A percentile compares a stretch with the other conserved stretches of the same genome.
Evolutionary conservation across 805 yeast species (phyloP).

Genomic region (Candida dajiaensis): DNA sequence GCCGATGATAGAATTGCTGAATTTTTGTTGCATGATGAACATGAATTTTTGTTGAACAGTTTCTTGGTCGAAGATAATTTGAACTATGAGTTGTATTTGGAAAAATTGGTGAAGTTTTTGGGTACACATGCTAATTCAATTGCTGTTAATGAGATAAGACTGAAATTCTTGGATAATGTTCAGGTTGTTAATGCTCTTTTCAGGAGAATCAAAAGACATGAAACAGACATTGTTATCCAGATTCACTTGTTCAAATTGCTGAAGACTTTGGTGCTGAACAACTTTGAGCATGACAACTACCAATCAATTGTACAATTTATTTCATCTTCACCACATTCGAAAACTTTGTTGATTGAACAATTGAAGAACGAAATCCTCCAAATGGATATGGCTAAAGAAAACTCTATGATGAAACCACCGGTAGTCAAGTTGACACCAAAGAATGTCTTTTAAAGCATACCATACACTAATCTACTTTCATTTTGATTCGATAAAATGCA

Average conservation of each 20-base stretch:
- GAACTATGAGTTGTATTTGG: constrained; percentile 38
- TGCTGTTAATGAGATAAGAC: constrained; percentile 17
- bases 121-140: constrained; percentile 10
- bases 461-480: neutral
- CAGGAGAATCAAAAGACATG: constrained; percentile 6
- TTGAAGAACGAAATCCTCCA: constrained; percentile 17
- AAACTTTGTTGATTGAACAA: constrained; percentile 18
- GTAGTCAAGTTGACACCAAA: neutral
- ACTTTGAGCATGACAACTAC: constrained; percentile 10
- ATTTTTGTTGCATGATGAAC: constrained; percentile 21
- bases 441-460: neutral
- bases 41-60: constrained; percentile 34
- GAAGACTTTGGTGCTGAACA: constrained; percentile 11
- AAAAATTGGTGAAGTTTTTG: constrained; percentile 32
- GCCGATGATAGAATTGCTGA: constrained; percentile 25
- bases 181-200: constrained; percentile 10
- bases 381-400: constrained; percentile 20
- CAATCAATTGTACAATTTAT: constrained; percentile 7
- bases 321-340: neutral
- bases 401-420: constrained; percentile 30
- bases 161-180: constrained; percentile 11
- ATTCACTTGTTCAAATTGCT: constrained; percentile 20
- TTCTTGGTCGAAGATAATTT: constrained; percentile 34
- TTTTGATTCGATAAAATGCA: neutral
- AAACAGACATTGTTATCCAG: constrained; percentile 12